Conservation (phyloP, 2,329 filamentous ascomycete genomes). For the Pseudocercospora musae region DNA sequence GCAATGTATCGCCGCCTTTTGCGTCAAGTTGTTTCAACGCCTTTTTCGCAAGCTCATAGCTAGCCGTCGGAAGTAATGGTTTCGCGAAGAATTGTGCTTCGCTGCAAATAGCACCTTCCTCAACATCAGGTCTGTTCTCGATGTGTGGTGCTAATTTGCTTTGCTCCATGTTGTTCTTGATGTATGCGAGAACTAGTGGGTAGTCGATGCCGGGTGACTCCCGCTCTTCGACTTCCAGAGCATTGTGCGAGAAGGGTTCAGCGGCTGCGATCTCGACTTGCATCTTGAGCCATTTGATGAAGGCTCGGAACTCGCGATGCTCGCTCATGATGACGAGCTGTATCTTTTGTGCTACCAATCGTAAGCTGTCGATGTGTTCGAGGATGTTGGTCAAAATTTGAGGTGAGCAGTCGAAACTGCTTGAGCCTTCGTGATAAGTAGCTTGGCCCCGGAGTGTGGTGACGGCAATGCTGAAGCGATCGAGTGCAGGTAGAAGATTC, state of each 20-base stretch:
- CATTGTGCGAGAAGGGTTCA: slow-evolving; percentile 54
- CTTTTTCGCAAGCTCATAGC: slow-evolving; percentile 24
- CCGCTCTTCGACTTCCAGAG: slow-evolving; percentile 72
- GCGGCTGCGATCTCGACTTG: slow-evolving; percentile 76
- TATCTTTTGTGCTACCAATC: slow-evolving; percentile 69
- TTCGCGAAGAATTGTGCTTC: slow-evolving; percentile 23
- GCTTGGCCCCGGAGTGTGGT: slow-evolving; percentile 81
- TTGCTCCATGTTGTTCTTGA: slow-evolving; percentile 57
- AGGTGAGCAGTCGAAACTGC: slow-evolving; percentile 52
- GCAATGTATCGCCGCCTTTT: neutral
- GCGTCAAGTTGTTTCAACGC: slow-evolving; percentile 16
- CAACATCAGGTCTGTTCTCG: slow-evolving; percentile 42
- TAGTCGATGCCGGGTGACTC: slow-evolving; percentile 71
- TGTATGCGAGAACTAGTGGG: slow-evolving; percentile 70
- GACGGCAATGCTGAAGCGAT: slow-evolving; percentile 76
- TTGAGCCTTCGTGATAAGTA: slow-evolving; percentile 68
- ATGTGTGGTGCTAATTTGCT: slow-evolving; percentile 27
- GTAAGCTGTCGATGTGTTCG: slow-evolving; percentile 72
- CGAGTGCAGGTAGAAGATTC: slow-evolving; percentile 82
- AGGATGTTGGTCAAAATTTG: slow-evolving; percentile 46
- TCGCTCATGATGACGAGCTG: slow-evolving; percentile 71
- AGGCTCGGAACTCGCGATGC: slow-evolving; percentile 70
- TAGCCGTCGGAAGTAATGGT: slow-evolving; percentile 16
- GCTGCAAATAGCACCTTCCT: slow-evolving; percentile 26
- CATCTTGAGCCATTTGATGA: slow-evolving; percentile 79